Conservation (phyloP, 371 early-diverging fungal genomes). For the Apophysomyces ossiformis region DNA sequence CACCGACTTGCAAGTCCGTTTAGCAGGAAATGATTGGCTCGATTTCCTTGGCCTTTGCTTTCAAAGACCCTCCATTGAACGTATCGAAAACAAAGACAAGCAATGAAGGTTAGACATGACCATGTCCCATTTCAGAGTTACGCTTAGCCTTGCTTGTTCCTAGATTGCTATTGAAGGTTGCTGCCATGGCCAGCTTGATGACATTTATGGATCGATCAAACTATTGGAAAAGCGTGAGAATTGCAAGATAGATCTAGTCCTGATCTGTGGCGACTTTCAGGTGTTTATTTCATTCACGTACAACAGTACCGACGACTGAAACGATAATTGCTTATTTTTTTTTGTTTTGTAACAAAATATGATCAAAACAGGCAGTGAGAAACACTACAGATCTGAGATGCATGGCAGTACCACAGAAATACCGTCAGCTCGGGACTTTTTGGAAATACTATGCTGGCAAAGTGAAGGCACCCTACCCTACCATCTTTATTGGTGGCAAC, state of each 20-base stretch:
- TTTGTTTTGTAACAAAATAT: too few relatives aligned
- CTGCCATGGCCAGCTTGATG: constrained; percentile 92
- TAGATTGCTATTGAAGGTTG: constrained; percentile 94
- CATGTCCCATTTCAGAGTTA: too few relatives aligned
- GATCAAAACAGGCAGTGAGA: constrained; percentile 76
- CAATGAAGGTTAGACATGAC: too few relatives aligned
- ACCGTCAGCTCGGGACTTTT: constrained; percentile 82
- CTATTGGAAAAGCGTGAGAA: constrained; percentile 55
- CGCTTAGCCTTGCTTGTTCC: not conserved
- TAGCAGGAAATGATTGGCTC: too few relatives aligned
- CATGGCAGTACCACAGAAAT: constrained; percentile 87
- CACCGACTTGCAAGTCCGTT: too few relatives aligned
- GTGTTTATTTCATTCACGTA: constrained; percentile 31
- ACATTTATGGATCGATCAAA: constrained; percentile 78
- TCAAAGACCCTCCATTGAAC: too few relatives aligned
- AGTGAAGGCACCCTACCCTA: constrained; percentile 79
- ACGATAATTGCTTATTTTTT: too few relatives aligned
- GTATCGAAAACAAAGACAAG: too few relatives aligned
- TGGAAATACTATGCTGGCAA: constrained; percentile 92
- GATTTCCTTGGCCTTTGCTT: too few relatives aligned
- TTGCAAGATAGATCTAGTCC: constrained; percentile 81
- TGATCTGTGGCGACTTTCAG: constrained; percentile 98
- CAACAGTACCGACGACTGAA: too few relatives aligned
- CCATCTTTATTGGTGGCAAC: constrained; percentile 97
- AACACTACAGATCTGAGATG: constrained; percentile 80